These are phyloP conservation scores for Eustoma russellianum DNA, from an alignment of 257 asterid species.

Conservation along the genomic window DNA sequence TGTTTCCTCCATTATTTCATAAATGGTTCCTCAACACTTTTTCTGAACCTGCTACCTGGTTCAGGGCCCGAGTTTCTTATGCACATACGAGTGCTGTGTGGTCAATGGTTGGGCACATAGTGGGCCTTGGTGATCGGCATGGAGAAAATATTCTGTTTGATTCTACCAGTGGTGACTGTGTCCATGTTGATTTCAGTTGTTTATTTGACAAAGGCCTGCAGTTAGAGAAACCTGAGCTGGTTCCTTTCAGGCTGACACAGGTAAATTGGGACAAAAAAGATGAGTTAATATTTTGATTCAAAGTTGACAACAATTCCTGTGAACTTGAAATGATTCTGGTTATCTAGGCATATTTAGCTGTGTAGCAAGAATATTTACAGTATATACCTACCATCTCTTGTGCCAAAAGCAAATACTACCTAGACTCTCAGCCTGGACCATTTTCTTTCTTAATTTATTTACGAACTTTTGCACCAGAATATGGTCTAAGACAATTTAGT, in stretches of 20 bases:
- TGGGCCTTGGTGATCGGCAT: constrained; percentile 98
- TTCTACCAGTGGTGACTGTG: constrained; percentile 96
- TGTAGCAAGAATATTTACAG: background rate
- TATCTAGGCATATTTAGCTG: background rate
- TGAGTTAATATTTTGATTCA: background rate
- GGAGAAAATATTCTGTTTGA: constrained; percentile 97
- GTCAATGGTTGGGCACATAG: constrained; percentile 99
- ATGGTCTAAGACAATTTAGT: too few species aligned
- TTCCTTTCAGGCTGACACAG: constrained; percentile 97
- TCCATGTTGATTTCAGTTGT: constrained; percentile 98
- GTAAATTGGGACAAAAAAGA: constrained; percentile 22
- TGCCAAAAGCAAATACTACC: background rate
- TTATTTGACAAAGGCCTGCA: constrained; percentile 94
- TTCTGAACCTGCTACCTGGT: constrained; percentile 99
- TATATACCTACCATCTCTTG: too few species aligned
- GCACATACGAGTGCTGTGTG: constrained; percentile 97
- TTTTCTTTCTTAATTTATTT: too few species aligned
- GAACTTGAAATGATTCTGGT: background rate
- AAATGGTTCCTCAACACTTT: constrained; percentile 92
- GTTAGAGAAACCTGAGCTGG: constrained; percentile 95
- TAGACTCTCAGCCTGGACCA: too few species aligned
- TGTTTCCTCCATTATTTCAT: constrained; percentile 93
- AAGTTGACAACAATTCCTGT: background rate
- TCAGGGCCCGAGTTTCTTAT: constrained; percentile 88
- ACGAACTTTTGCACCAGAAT: too few species aligned